Base-by-base conservation (phyloP, 345 rosid genomes). In the Psidium friedrichsthalianum region DNA sequence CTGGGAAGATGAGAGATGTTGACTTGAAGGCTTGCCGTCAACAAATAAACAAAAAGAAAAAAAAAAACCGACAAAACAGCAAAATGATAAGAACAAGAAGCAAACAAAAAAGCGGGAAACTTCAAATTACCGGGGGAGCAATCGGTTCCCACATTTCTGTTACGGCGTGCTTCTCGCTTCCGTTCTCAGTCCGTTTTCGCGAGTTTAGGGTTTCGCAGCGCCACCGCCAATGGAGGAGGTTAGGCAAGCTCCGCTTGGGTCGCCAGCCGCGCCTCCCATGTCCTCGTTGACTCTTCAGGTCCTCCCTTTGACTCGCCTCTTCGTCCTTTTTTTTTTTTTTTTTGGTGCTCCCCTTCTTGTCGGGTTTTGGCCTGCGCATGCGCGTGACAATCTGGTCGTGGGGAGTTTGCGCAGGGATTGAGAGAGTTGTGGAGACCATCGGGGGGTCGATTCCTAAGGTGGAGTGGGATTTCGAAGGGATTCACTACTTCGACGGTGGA, bases 391-490 rank as follows among this genome's bases (percentile, higher is more conserved):
- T 61, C 29, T 47, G 86, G 86, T 3, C 6, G 52, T 55, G 81
- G 27, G 27, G 44, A 6, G 42, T 64, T 51, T 57, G 24, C 76
- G 54, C 89, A 95, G 95, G 91, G 89, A 91, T 95, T 82, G 96
- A 95, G 89, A 91, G 85, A 83, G 94, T 91, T 8, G 95, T 90
- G 84, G 96, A 92, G 87, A 85, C 76, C 47, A 91, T 93, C 3
- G 82, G 86, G 21, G 91, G 82, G 11, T 86, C 94, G 49, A 90
- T 95, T 85, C 98, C 98, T 2, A 90, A 91, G 84, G 92, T 95
- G 64, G 92, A 93, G 84, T 95, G 98, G 98, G 92, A 95, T 90
- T 95, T 89, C 78, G 98, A 95, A 90, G 96, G 96, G 89, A 95
- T 94, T 91, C 98, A 95, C 88, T 95, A 92, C 86, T 93, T 94